A percentile compares a stretch with the other conserved stretches of the same genome.
Conservation (phyloP, 495 filamentous ascomycete genomes). For the Penicillium argentinense region DNA sequence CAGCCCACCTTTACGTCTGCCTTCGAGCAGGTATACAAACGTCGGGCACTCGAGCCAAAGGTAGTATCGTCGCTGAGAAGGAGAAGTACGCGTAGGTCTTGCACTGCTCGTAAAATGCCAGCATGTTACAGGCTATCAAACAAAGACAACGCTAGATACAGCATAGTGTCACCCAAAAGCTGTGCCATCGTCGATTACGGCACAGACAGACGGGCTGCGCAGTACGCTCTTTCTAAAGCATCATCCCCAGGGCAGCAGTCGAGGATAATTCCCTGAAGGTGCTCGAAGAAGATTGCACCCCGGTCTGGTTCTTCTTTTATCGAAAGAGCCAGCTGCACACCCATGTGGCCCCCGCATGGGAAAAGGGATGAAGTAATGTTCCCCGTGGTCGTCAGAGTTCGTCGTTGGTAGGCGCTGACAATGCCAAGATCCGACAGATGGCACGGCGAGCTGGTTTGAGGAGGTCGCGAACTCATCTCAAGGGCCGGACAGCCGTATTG, state of each 20-base stretch:
- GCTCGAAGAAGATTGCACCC: conserved; percentile 8
- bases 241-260: conserved; percentile 34
- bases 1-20: conserved; percentile 35
- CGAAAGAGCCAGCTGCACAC: conserved; percentile 24
- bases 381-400: conserved; percentile 3
- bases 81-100: conserved; percentile 25
- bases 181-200: conserved; percentile 9
- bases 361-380: conserved; percentile 32
- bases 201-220: conserved; percentile 22
- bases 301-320: conserved; percentile 19
- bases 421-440: conserved; percentile 17
- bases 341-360: conserved; percentile 31
- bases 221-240: conserved; percentile 21
- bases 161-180: conserved; percentile 15
- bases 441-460: conserved; percentile 22
- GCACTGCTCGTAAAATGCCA: conserved; percentile 21
- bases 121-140: conserved; percentile 18
- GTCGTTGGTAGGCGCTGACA: not conserved
- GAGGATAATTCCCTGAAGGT: conserved; percentile 24
- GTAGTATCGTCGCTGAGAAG: conserved; percentile 24
- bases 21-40: conserved; percentile 38
- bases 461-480: conserved; percentile 17
- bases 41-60: conserved; percentile 18
- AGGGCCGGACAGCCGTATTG: conserved; percentile 19
- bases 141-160: conserved; percentile 23